Evolutionary conservation across 78 protist species (phyloP).

Genomic region (Dictyostelium capitatum): DNA sequence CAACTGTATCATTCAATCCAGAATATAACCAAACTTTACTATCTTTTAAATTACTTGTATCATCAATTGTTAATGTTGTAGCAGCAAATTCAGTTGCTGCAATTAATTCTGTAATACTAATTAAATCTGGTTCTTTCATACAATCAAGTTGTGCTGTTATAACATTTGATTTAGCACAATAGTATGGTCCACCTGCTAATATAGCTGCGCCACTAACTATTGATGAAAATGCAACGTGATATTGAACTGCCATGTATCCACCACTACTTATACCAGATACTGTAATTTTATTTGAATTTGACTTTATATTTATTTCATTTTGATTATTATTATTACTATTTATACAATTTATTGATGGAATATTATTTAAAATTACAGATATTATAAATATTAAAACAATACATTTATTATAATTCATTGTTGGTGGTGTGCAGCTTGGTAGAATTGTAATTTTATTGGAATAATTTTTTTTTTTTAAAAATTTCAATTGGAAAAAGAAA

Average conservation of each 20-base stretch:
- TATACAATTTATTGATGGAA: background rate
- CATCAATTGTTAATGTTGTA: slow-evolving; percentile 68
- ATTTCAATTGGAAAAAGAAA: background rate
- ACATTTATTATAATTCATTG: background rate
- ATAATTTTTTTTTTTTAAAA: no score
- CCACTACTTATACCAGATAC: slow-evolving; percentile 72
- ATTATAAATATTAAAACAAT: background rate
- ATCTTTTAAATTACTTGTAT: slow-evolving; percentile 56
- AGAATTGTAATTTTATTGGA: no score
- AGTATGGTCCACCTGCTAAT: slow-evolving; percentile 74
- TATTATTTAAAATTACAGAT: background rate
- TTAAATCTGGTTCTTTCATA: slow-evolving; percentile 70
- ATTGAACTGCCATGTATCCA: slow-evolving; percentile 79
- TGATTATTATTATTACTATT: background rate
- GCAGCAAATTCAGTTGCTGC: slow-evolving; percentile 67
- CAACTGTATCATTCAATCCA: slow-evolving; percentile 84
- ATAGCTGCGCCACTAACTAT: slow-evolving; percentile 47
- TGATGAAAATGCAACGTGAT: slow-evolving; percentile 50
- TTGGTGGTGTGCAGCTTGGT: no score
- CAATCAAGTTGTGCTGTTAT: slow-evolving; percentile 65
- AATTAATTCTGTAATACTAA: slow-evolving; percentile 41
- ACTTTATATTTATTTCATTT: background rate
- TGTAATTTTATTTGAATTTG: background rate
- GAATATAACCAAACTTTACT: slow-evolving; percentile 76
- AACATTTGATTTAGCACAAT: slow-evolving; percentile 50